Evolutionary conservation across 768 basidiomycete genomes (phyloP).

Genomic region (Kwoniella heveanensis): DNA sequence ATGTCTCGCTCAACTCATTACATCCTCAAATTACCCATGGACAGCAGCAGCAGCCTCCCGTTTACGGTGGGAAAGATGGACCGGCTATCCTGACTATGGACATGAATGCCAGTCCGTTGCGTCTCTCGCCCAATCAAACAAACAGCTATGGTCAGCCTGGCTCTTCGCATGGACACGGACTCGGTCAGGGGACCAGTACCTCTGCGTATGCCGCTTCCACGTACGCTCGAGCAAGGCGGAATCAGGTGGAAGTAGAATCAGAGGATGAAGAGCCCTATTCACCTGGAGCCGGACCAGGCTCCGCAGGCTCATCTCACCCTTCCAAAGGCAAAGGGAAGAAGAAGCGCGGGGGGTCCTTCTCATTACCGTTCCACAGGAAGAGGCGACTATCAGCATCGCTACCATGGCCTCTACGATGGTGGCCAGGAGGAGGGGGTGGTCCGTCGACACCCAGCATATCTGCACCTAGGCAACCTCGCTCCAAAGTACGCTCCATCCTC

Average conservation of each 20-base stretch:
- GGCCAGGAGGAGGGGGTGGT: conserved; percentile 24
- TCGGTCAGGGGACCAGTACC: background rate
- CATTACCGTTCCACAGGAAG: conserved; percentile 39
- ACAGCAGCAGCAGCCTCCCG: background rate
- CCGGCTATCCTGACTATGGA: conserved; percentile 9
- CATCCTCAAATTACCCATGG: background rate
- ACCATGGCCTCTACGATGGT: conserved; percentile 18
- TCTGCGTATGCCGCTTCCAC: conserved; percentile 13
- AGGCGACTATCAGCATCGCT: conserved; percentile 15
- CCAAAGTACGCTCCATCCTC: background rate
- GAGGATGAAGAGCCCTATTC: conserved; percentile 27
- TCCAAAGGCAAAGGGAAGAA: conserved; percentile 12
- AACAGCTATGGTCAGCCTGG: conserved; percentile 11
- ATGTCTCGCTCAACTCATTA: conserved; percentile 27
- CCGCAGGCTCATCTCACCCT: background rate
- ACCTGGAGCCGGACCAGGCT: conserved; percentile 1
- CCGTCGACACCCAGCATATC: background rate
- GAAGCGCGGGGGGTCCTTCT: conserved; percentile 37
- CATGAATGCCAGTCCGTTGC: background rate
- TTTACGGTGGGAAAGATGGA: background rate
- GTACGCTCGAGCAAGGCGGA: conserved; percentile 33
- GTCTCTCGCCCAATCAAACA: conserved; percentile 6
- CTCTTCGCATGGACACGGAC: background rate
- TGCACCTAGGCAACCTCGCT: background rate
- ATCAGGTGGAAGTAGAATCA: conserved; percentile 25